Evolutionary conservation across 2,329 filamentous ascomycete species (phyloP), one percentile per base, ranked within the genome.

Genomic region (Nannizzia gypsea): DNA sequence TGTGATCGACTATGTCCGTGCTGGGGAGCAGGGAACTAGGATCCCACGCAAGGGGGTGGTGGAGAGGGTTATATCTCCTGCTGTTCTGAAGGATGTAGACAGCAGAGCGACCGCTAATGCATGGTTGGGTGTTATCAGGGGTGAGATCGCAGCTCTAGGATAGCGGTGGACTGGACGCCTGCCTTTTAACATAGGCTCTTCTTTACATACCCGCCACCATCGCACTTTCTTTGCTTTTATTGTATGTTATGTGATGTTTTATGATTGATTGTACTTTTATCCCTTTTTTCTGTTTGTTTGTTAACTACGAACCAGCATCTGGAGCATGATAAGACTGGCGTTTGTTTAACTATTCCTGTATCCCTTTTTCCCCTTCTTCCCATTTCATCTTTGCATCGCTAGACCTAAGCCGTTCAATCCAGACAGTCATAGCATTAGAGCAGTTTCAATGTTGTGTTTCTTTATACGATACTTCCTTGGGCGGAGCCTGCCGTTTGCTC

Each of bases 21-120:
- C 68, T 8, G 72, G 72, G 3, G 62, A 65, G 3, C 71, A 70
- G 65, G 74, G 73, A 28, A 64, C 67, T 9, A 68, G 76, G 17
- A 65, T 77, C 1, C 74, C 74, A 6, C 65, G 70, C n/a, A 70
- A 69, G 28, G 75, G 76, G 3, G 60, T 71, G 9, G 75, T 77
- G 13, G 73, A 76, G 60, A 69, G 66, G 34, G 63, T 73, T 31
- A 58, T 77, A 4, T 68, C 70, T 40, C 70, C 69, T 8, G 75
- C 74, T 22, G 68, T 77, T 46, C 54, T 64, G 11, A 77, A 76
- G 63, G 70, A 73, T 44, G 72, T 72, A 3, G 64, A 62, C 13
- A 62, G 67, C 60, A 69, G 73, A 15, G 68, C 73, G 57, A 50
- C 56, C 20, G 64, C 72, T n/a, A n/a, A 28, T 58, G 20, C 66